Conservation (phyloP, 1,284 basidiomycete species). For the Leccinum pseudoinsigne region DNA sequence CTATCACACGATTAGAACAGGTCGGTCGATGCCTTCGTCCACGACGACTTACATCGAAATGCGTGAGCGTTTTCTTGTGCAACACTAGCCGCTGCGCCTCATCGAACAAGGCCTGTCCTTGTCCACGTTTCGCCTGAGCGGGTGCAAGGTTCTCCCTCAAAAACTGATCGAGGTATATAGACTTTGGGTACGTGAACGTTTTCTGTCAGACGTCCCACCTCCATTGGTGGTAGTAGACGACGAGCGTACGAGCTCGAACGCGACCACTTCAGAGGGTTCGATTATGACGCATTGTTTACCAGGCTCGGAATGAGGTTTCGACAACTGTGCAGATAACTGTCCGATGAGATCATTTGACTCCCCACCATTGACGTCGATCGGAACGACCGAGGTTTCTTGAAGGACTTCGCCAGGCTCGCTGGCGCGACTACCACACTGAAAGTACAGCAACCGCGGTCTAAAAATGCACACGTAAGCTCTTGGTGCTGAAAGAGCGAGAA, state of each 20-base stretch:
- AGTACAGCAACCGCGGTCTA: constrained; percentile 40
- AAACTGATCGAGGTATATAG: constrained; percentile 71
- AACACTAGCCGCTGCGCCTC: constrained; percentile 47
- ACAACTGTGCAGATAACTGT: constrained; percentile 54
- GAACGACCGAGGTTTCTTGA: constrained; percentile 42
- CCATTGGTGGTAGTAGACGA: constrained; percentile 12
- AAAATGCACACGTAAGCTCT: background rate
- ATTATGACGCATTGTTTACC: constrained; percentile 54
- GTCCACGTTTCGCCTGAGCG: constrained; percentile 45
- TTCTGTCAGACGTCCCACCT: constrained; percentile 35
- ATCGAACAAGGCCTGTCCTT: constrained; percentile 44
- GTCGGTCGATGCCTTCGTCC: background rate
- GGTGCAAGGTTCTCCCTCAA: constrained; percentile 54
- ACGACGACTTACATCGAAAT: constrained; percentile 51
- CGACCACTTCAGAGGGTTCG: constrained; percentile 58
- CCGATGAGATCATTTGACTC: constrained; percentile 57
- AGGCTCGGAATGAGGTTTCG: constrained; percentile 23
- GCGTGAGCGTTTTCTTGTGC: constrained; percentile 48
- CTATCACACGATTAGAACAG: constrained; percentile 35
- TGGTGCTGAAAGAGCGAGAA: background rate
- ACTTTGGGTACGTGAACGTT: constrained; percentile 60
- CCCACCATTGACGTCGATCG: constrained; percentile 39
- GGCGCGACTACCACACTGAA: constrained; percentile 39
- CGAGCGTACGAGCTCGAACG: constrained; percentile 51
- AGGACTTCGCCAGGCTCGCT: constrained; percentile 32